Evolutionary conservation across 495 filamentous ascomycete species (phyloP).

Genomic region (Penicillium bialowiezense): DNA sequence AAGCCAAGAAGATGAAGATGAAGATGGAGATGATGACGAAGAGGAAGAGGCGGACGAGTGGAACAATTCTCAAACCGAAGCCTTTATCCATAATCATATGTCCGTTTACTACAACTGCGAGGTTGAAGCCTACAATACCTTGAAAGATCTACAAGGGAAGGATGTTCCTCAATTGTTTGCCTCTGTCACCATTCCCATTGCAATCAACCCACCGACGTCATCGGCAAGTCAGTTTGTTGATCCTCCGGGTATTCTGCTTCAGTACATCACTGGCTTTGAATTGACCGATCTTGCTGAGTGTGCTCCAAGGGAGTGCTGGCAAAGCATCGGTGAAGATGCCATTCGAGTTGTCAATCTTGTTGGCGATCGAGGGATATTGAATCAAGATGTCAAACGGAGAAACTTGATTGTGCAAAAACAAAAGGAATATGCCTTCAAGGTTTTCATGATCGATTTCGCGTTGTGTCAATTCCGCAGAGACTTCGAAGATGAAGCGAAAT

Average conservation of each 20-base stretch:
- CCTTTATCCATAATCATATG: conserved; percentile 13
- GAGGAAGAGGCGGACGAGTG: no score
- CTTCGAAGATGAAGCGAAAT: conserved; percentile 19
- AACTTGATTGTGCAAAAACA: conserved; percentile 25
- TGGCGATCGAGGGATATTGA: conserved; percentile 23
- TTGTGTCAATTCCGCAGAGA: conserved; percentile 22
- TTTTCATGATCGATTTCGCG: conserved; percentile 32
- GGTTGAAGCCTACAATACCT: conserved; percentile 12
- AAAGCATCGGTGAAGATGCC: conserved; percentile 25
- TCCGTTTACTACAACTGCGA: conserved; percentile 14
- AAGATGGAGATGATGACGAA: no score
- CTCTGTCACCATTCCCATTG: conserved; percentile 4
- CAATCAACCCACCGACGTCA: neutral
- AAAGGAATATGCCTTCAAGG: conserved; percentile 8
- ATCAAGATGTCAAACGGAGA: conserved; percentile 23
- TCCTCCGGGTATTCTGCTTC: conserved; percentile 18
- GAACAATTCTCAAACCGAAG: conserved; percentile 19
- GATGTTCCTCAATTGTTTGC: conserved; percentile 13
- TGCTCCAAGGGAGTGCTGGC: conserved; percentile 17
- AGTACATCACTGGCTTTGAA: conserved; percentile 24
- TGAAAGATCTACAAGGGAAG: conserved; percentile 19
- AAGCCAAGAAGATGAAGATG: conserved; percentile 2
- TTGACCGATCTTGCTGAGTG: conserved; percentile 19
- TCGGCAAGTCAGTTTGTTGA: conserved; percentile 9
- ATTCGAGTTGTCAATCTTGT: conserved; percentile 18